Base-by-base conservation (phyloP, 1,284 basidiomycete genomes). In the Neonothopanus nambi region DNA sequence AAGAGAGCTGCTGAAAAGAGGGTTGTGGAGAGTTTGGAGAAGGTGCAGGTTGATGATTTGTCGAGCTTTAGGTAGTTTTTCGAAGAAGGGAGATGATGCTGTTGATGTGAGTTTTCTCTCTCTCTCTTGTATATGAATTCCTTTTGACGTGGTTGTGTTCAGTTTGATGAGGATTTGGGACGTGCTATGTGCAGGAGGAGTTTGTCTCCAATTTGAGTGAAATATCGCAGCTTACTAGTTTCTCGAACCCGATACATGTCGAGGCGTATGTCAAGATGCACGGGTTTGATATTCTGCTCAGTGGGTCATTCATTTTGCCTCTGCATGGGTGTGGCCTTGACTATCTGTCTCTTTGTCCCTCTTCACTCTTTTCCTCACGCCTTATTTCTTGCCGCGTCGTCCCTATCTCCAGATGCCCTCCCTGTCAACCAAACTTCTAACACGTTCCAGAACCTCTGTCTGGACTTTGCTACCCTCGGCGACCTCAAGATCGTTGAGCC, bases 241-340 rank as follows among this genome's bases (percentile, higher is more conserved):
- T n/a, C n/a, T n/a, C n/a, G n/a, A n/a, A n/a, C n/a, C n/a, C n/a
- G n/a, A n/a, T 99, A 56, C 99, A 99, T 65, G 95, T 96, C 5
- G 97, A 99, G 70, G 96, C 96, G 1, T 95, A 95, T 63, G 95
- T 99, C 63, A 97, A 96, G 69, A 94, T 99, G 67, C 93, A 98
- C 63, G 95, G 96, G 50, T 99, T 99, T 68, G 97, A 99, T 70
- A 98, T 99, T 63, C 74, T 95, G 51, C 83, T 98, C 3, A 90
- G 90, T 91, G 48, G 23, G 78, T 59, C 59, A 48, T 26, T 47
- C 42, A 38, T 55, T 42, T n/a, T 13, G 12, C 38, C 23, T 18
- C 15, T 45, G 33, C n/a, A n/a, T n/a, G n/a, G n/a, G n/a, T n/a
- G n/a, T n/a, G n/a, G n/a, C n/a, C n/a, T n/a, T n/a, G n/a, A n/a